Base-by-base conservation (phyloP, 345 rosid genomes). In the Acer saccharum region DNA sequence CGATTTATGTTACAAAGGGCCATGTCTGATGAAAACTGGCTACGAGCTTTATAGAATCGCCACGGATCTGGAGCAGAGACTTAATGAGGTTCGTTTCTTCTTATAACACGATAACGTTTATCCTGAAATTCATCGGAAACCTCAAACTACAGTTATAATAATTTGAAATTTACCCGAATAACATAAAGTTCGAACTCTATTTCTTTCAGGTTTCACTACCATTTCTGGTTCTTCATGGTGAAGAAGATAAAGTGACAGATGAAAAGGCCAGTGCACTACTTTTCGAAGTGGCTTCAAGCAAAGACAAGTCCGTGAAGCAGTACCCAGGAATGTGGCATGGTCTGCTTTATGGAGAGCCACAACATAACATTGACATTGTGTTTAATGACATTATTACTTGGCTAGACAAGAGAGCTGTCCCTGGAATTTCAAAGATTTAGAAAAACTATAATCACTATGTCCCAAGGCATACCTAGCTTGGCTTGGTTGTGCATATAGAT, bases 291-390 rank as follows among this genome's bases (percentile, higher is more conserved):
- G 97, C 98, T 23, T 81, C 87, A 72, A 92, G 92, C 85, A 68
- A 71, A 7, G 98, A 93, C 90, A 95, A 93, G 88, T 85, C 90
- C 17, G 61, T 93, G 25, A 93, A 91, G 83, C 21, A 92, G 74
- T 93, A 95, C 43, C 86, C 89, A 0, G 88, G 78, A n/a, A 92
- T 95, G 99, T 93, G 98, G 98, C 99, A 95, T n/a, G 94, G 91
- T 48, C 61, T 93, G 46, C 84, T 95, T 7, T 90, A 84, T 58
- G 98, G 97, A 2, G 98, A 95, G 62, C 80, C 94, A 23, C 74
- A 67, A 1, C 79, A 82, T 20, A 93, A 92, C 78, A 79, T 79
- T 2, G 83, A 90, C 9, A 75, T 83, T 3, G 95, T 90, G n/a
- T 90, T 93, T 57, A 17, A 39, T 3, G 98, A 92, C 83, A 90